Evolutionary conservation across 179 eudicot genomes (phyloP).

Genomic region (Gypsophila paniculata): DNA sequence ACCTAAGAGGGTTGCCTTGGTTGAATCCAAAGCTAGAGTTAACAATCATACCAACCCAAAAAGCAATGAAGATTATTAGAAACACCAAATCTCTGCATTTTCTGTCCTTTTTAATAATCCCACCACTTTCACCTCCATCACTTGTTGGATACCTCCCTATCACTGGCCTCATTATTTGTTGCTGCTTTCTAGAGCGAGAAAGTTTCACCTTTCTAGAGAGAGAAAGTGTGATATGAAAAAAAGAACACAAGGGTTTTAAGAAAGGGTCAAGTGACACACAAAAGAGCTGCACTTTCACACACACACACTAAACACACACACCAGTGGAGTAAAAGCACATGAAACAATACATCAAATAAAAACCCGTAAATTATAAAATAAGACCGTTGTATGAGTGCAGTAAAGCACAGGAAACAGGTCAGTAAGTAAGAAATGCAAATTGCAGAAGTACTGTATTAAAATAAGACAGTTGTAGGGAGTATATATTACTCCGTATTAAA

Average conservation of each 20-base stretch:
- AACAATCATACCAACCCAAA: conserved; percentile 96
- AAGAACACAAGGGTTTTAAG: conserved; percentile 21
- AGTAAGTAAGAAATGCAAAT: too few relatives aligned
- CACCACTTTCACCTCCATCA: conserved; percentile 54
- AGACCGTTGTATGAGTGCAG: too few relatives aligned
- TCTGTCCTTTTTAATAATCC: conserved; percentile 75
- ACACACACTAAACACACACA: too few relatives aligned
- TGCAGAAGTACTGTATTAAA: too few relatives aligned
- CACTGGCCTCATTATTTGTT: conserved; percentile 55
- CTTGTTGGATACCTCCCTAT: conserved; percentile 77
- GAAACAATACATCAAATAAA: too few relatives aligned
- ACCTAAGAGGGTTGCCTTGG: conserved; percentile 95
- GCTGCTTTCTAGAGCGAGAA: conserved; percentile 37
- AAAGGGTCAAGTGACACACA: too few relatives aligned
- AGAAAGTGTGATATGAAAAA: conserved; percentile 1
- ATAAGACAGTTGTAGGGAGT: too few relatives aligned
- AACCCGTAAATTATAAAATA: too few relatives aligned
- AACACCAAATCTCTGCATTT: conserved; percentile 88
- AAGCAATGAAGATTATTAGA: conserved; percentile 76
- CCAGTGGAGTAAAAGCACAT: background rate
- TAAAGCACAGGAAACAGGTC: too few relatives aligned
- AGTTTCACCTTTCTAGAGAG: conserved; percentile 16
- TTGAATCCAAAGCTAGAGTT: conserved; percentile 93
- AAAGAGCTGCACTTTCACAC: background rate
- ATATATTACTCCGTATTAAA: too few relatives aligned